These are phyloP conservation scores for Scleroderma citrinum DNA, from an alignment of 768 basidiomycete species.

Conservation along the genomic window DNA sequence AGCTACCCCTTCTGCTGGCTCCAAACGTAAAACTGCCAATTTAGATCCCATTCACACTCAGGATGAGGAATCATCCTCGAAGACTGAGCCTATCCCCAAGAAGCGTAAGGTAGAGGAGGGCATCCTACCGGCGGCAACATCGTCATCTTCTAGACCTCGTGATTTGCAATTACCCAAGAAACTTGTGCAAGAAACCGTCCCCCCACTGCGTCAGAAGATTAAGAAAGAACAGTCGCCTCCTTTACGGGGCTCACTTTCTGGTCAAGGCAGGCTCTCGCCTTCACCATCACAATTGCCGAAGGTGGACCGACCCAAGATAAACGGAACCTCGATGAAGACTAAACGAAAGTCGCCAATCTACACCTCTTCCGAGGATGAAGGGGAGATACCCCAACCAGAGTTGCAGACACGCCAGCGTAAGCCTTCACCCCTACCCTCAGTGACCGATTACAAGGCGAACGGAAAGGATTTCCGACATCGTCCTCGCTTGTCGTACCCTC, in stretches of 20 bases:
- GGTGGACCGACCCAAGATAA: slow-evolving; percentile 17
- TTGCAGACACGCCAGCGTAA: slow-evolving; percentile 22
- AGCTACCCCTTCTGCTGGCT: slow-evolving; percentile 10
- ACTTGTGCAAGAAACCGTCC: slow-evolving; percentile 22
- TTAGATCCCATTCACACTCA: slow-evolving; percentile 27
- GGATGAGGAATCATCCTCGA: slow-evolving; percentile 16
- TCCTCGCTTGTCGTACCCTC: slow-evolving; percentile 27
- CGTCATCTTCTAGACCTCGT: slow-evolving; percentile 11
- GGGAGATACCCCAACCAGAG: slow-evolving; percentile 25
- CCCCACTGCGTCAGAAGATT: slow-evolving; percentile 24
- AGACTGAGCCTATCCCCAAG: slow-evolving; percentile 26
- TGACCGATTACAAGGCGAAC: slow-evolving; percentile 14
- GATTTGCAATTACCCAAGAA: slow-evolving; percentile 35
- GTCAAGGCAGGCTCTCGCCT: slow-evolving; percentile 9
- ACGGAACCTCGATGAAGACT: slow-evolving; percentile 24
- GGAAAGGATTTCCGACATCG: slow-evolving; percentile 19
- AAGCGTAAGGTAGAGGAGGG: slow-evolving; percentile 39
- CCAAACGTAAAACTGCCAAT: slow-evolving; percentile 36
- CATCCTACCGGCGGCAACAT: slow-evolving; percentile 8
- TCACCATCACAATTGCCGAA: slow-evolving; percentile 5
- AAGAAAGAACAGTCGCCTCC: slow-evolving; percentile 34
- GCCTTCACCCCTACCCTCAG: slow-evolving; percentile 20
- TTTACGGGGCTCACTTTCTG: slow-evolving; percentile 9
- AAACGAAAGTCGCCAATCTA: slow-evolving; percentile 57
- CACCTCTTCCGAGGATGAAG: slow-evolving; percentile 63